phyloP scores from a whole-genome alignment of 2,329 filamentous ascomycete species.

The Aotearoamyces nothofagi region DNA sequence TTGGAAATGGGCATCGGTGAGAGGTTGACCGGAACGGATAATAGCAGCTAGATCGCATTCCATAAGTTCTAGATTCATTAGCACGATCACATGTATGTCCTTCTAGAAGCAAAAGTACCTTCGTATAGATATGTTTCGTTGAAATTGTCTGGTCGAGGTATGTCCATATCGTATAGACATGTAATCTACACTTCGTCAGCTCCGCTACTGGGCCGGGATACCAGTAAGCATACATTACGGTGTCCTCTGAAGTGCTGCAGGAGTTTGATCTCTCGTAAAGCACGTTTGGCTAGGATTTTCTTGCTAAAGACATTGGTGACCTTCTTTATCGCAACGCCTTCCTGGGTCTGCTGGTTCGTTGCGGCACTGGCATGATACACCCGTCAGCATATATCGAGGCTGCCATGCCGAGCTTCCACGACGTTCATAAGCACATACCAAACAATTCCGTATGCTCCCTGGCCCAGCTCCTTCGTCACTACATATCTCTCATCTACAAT shows the following conservation, averaged over 20 bases:
- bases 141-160: constrained; percentile 91
- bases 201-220: not conserved
- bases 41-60: constrained; percentile 97
- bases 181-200: constrained; percentile 59
- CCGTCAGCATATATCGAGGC: constrained; percentile 3
- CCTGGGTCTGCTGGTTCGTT: constrained; percentile 76
- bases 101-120: constrained; percentile 38
- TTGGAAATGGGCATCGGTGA: constrained; percentile 98
- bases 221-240: constrained; percentile 51
- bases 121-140: constrained; percentile 99
- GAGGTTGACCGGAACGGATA: constrained; percentile 88
- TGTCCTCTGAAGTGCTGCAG: constrained; percentile 93
- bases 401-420: too few relatives aligned
- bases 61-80: constrained; percentile 65
- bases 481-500: constrained; percentile 96
- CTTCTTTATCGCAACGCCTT: constrained; percentile 98
- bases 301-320: constrained; percentile 99
- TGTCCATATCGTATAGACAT: constrained; percentile 98
- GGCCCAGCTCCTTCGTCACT: constrained; percentile 95
- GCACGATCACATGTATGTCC: constrained; percentile 1
- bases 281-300: constrained; percentile 97
- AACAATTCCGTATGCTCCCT: constrained; percentile 97
- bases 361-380: constrained; percentile 50
- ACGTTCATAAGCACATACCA: constrained; percentile 51
- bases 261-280: constrained; percentile 94